Conservation (phyloP, 2,329 filamentous ascomycete species). For the Colletotrichum salicis region DNA sequence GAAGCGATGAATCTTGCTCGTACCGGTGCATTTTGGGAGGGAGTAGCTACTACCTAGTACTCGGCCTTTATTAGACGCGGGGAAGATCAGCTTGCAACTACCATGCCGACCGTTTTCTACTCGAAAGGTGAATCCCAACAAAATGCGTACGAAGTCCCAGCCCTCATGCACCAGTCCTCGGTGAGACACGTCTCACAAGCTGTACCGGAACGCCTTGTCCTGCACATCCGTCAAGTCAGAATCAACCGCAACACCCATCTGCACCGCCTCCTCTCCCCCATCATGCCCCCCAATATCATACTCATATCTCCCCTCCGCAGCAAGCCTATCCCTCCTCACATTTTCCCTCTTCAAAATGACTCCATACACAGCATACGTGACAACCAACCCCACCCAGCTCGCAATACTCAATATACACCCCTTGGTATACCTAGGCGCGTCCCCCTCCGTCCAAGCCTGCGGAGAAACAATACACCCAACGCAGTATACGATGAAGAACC, state of each 20-base stretch:
- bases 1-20: background rate
- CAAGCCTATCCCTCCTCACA: conserved; percentile 1
- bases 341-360: conserved; percentile 9
- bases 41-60: too few species aligned
- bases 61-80: too few species aligned
- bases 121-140: too few species aligned
- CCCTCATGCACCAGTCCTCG: too few species aligned
- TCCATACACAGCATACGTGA: conserved; percentile 17
- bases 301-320: conserved; percentile 2
- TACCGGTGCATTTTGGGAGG: too few species aligned
- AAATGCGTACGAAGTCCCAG: too few species aligned
- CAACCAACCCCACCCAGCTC: conserved; percentile 34
- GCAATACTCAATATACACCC: conserved; percentile 39
- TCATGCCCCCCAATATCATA: conserved; percentile 12
- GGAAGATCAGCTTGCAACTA: too few species aligned
- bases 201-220: conserved; percentile 41
- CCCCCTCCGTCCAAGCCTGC: conserved; percentile 38
- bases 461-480: conserved; percentile 41
- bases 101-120: too few species aligned
- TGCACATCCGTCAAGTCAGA: conserved; percentile 40
- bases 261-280: background rate
- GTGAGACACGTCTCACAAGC: conserved; percentile 13
- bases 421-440: conserved; percentile 38
- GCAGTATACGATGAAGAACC: conserved; percentile 42
- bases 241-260: conserved; percentile 30